Base-by-base conservation (phyloP, 345 rosid genomes). In the Gynandropsis gynandra region DNA sequence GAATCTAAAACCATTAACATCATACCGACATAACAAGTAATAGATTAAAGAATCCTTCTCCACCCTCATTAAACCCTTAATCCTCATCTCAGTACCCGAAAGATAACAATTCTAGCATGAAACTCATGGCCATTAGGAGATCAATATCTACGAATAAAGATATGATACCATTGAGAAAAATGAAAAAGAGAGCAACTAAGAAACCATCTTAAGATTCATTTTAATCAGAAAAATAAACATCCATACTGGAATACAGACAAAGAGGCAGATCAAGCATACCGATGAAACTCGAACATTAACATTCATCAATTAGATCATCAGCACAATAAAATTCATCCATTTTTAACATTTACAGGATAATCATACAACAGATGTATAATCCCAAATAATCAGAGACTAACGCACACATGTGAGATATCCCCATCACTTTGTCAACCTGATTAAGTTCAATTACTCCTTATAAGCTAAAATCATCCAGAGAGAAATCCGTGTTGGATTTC, bases 401-500 rank as follows among this genome's bases (percentile, higher is more conserved):
- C 29, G n/a, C 29, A 24, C 4, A 24, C 5, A 2, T 24, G 29
- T 24, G 5, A 24, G 29, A 24, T 27, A 21, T 21, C 18, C 16
- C 39, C 48, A 13, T 36, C 48, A 15, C 4, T 12, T 33, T 21
- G 41, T 15, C 36, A 33, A 19, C 11, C 49, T 19, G 63, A 39
- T 57, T 43, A 34, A 57, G 20, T 20, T 44, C 56, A 37, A 57
- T 56, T n/a, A 12, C 36, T 38, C 29, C 29, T 5, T 24, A 24
- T 2, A 24, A 2, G 29, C 4, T 11, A 4, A 18, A 16, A 36
- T 10, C 4, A 37, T 59, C 8, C 4, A 16, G 44, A 54, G 59
- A 54, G 41, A 41, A 49, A 29, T 4, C 2, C 36, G 36, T 9
- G 33, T 53, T 47, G 14, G 39, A 32, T 7, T 42, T 51, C 36